phyloP scores from a whole-genome alignment of 495 filamentous ascomycete species.

The Gamarada debralockiae region DNA sequence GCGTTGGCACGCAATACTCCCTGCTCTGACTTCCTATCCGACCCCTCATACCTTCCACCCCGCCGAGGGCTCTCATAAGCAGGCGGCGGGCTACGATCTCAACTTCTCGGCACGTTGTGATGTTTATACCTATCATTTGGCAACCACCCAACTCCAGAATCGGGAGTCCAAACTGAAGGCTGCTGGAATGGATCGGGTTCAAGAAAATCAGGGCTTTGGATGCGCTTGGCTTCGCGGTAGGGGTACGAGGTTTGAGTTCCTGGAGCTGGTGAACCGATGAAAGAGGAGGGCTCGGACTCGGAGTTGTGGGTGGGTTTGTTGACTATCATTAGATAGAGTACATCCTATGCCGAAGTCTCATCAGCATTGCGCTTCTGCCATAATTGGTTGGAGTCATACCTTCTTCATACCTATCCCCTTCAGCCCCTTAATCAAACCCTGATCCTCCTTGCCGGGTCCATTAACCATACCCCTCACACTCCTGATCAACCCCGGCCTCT shows the following conservation, averaged over 20 bases:
- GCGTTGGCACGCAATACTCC: not conserved
- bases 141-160: not conserved
- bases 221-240: not conserved
- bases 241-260: not conserved
- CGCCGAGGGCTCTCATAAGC: not conserved
- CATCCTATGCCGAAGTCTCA: not conserved
- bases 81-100: not conserved
- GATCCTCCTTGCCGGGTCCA: not conserved
- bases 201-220: not conserved
- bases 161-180: not conserved
- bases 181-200: not conserved
- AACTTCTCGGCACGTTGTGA: not conserved
- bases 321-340: constrained; percentile 1
- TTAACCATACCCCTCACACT: not conserved
- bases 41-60: too few relatives aligned
- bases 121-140: not conserved
- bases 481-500: not conserved
- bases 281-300: not conserved
- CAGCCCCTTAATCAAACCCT: not conserved
- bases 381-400: not conserved
- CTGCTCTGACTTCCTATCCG: too few relatives aligned
- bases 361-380: too few relatives aligned
- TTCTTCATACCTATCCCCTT: not conserved
- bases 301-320: not conserved
- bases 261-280: not conserved